These are phyloP conservation scores for Trametes elegans DNA, from an alignment of 768 basidiomycete species.

Conservation along the genomic window DNA sequence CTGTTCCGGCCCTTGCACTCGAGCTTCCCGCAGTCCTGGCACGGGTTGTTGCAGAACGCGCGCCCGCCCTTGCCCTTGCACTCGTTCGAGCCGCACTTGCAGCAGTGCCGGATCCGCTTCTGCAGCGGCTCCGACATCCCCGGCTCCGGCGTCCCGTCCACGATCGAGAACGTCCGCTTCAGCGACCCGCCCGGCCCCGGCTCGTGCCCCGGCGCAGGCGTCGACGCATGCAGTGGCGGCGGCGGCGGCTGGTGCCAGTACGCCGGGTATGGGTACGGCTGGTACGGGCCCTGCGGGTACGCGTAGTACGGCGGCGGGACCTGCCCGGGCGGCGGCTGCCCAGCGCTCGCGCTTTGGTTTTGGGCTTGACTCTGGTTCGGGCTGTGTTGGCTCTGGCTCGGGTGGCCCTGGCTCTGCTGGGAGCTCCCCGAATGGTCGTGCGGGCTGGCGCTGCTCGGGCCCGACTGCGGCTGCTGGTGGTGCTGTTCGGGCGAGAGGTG, in stretches of 20 bases:
- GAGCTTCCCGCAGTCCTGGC: constrained; percentile 81
- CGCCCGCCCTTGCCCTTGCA: constrained; percentile 85
- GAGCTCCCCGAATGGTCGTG: constrained; percentile 6
- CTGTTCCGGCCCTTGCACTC: constrained; percentile 79
- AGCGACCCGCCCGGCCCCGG: constrained; percentile 16
- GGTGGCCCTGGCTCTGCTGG: constrained; percentile 8
- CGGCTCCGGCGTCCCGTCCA: constrained; percentile 24
- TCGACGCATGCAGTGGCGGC: too few relatives aligned
- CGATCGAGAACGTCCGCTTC: constrained; percentile 30
- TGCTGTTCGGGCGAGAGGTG: constrained; percentile 19
- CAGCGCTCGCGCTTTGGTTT: not conserved
- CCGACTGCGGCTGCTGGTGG: constrained; percentile 30
- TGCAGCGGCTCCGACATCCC: constrained; percentile 25
- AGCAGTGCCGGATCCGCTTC: constrained; percentile 76
- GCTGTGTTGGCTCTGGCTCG: constrained; percentile 2
- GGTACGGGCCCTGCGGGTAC: constrained; percentile 18
- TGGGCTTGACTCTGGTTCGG: not conserved
- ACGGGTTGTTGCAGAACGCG: constrained; percentile 67
- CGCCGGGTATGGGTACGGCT: constrained; percentile 23
- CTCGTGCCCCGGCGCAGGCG: constrained; percentile 5
- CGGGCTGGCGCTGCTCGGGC: constrained; percentile 18
- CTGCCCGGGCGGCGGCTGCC: constrained; percentile 6
- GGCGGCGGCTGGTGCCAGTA: constrained; percentile 23
- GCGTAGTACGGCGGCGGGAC: constrained; percentile 16
- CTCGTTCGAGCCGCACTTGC: constrained; percentile 77